Evolutionary conservation across 2,329 filamentous ascomycete species (phyloP), one percentile per base, ranked within the genome.

Genomic region (Hypoxylon sp.): DNA sequence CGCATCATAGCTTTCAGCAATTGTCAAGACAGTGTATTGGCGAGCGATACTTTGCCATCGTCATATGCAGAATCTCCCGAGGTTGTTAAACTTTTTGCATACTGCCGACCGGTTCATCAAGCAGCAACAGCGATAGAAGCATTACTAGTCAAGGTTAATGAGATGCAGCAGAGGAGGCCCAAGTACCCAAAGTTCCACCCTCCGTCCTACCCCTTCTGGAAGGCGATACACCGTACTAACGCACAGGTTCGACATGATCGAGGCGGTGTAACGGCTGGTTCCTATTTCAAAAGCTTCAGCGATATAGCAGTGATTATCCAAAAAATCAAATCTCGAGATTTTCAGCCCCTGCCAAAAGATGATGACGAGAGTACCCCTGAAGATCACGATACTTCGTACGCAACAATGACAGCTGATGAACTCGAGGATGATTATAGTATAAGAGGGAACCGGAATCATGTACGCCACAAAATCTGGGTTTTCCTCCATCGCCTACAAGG

Each of bases 191-290:
- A 78, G 3, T 70, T 88, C 10, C 81, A 87, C 62, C 75, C 84
- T 1, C 86, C 87, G 3, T 85, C 84, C 0, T 88, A 89, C 67
- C 85, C 86, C 0, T 80, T 85, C n/a, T 71, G 74, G 48, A 89
- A 89, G 72, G 81, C 85, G 3, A 61, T 88, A 1, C 83, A 87
- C 69, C 80, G 86, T 35, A 84, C 84, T 5, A 89, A 88, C 72
- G 81, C 83, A 2, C 86, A 88, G 69, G 86, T 89, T 3, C 81
- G 86, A 33, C 87, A 89, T 70, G 87, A 90, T 72, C 81, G 87
- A 66, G 87, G 87, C 17, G 86, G 87, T 24, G 81, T 87, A 19
- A 88, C 87, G 37, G 37, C 67, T 74, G 76, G 78, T 57, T 77
- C 77, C 2, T 85, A 85, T 66, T 81, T 83, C 46, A 78, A 77